A percentile compares a stretch with the other conserved stretches of the same genome.
Evolutionary conservation across 2,329 filamentous ascomycete genomes (phyloP).

Genomic region (Harringtonia lauricola): DNA sequence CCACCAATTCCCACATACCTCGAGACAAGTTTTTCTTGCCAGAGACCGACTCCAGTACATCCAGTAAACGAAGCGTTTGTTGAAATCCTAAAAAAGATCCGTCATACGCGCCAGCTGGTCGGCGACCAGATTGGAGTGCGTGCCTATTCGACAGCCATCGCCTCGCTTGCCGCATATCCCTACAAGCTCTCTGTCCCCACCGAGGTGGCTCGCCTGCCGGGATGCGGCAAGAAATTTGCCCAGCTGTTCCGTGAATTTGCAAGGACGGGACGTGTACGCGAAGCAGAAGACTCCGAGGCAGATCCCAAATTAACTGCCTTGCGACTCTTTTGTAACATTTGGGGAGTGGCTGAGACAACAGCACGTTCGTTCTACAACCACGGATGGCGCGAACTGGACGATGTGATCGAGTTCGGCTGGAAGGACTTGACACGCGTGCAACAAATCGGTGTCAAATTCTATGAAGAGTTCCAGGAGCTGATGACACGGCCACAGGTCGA

Average conservation of each 20-base stretch:
- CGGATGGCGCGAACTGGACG: slow-evolving; percentile 75
- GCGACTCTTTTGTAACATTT: slow-evolving; percentile 69
- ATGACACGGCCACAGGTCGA: slow-evolving; percentile 69
- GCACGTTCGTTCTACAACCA: slow-evolving; percentile 72
- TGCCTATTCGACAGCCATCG: slow-evolving; percentile 82
- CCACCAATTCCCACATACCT: slow-evolving; percentile 60
- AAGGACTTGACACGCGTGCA: slow-evolving; percentile 62
- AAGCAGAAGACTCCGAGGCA: slow-evolving; percentile 50
- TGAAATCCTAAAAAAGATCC: slow-evolving; percentile 60
- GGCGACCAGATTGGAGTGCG: slow-evolving; percentile 70
- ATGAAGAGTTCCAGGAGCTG: slow-evolving; percentile 66
- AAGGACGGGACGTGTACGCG: slow-evolving; percentile 42
- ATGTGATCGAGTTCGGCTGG: slow-evolving; percentile 80
- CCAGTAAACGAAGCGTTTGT: slow-evolving; percentile 70
- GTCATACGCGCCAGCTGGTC: slow-evolving; percentile 56
- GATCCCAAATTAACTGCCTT: slow-evolving; percentile 56
- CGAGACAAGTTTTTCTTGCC: slow-evolving; percentile 63
- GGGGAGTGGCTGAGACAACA: slow-evolving; percentile 79
- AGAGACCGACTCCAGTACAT: slow-evolving; percentile 60
- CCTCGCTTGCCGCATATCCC: slow-evolving; percentile 73
- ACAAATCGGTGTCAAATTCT: slow-evolving; percentile 90
- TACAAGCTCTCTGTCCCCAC: slow-evolving; percentile 22
- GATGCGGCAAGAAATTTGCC: slow-evolving; percentile 72
- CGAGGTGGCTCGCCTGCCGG: slow-evolving; percentile 54
- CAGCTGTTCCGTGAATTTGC: slow-evolving; percentile 68